These are phyloP conservation scores for Candolleomyces efflorescens DNA, from an alignment of 768 basidiomycete species.

Conservation along the genomic window DNA sequence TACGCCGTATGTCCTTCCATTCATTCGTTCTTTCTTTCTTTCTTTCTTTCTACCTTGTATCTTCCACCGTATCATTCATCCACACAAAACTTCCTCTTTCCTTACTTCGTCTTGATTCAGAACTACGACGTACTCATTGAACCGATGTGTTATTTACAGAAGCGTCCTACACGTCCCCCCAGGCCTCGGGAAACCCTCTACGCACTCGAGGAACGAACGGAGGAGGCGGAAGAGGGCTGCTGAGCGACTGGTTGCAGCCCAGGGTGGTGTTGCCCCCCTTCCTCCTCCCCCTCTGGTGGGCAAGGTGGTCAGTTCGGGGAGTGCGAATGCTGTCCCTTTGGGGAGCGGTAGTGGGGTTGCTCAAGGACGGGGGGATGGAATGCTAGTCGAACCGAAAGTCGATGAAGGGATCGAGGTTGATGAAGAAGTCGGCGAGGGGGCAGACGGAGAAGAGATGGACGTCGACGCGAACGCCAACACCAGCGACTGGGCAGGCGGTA, in stretches of 20 bases:
- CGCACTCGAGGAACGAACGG: constrained; percentile 55
- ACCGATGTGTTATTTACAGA: not conserved
- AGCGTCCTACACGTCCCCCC: constrained; percentile 1
- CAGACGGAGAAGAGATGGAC: constrained; percentile 9
- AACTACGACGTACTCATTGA: no score
- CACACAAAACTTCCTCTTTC: no score
- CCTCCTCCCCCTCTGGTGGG: no score
- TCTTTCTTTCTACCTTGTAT: not conserved
- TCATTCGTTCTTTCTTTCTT: not conserved
- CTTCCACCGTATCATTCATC: no score
- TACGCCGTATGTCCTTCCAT: not conserved
- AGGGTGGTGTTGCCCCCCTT: constrained; percentile 14
- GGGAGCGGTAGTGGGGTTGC: constrained; percentile 17
- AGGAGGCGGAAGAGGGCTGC: constrained; percentile 41
- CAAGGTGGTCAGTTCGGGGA: constrained; percentile 28
- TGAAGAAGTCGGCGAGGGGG: not conserved
- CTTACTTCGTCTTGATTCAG: no score
- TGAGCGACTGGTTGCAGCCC: constrained; percentile 16
- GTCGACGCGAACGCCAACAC: constrained; percentile 8
- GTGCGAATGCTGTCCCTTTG: constrained; percentile 42
- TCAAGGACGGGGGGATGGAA: no score
- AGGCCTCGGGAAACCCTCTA: constrained; percentile 45
- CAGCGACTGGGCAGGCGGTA: constrained; percentile 13
- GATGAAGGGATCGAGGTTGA: no score
- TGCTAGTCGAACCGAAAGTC: no score